Conservation (phyloP, 192 early-diverging fungal genomes). For the Backusella circina region DNA sequence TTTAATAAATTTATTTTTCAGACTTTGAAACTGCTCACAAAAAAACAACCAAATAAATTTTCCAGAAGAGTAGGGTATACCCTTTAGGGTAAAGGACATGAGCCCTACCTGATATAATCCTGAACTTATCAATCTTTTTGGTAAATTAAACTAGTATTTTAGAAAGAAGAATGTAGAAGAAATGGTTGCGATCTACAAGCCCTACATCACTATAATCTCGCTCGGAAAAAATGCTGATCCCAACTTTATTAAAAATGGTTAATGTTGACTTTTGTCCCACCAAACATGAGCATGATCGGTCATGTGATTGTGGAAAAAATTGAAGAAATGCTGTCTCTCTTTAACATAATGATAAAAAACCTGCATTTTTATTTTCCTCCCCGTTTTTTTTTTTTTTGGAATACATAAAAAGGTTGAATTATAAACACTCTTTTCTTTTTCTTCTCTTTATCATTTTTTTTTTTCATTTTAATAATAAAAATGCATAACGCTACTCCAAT, state of each 20-base stretch:
- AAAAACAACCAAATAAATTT: not conserved
- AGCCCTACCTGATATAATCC: not conserved
- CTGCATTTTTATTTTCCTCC: not conserved
- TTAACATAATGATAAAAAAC: not conserved
- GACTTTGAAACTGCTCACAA: not conserved
- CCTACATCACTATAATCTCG: not conserved
- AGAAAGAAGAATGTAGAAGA: not conserved
- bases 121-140: not conserved
- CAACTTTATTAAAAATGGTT: not conserved
- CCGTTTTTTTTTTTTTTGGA: not conserved
- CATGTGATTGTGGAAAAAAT: constrained; percentile 16
- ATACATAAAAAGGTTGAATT: not conserved
- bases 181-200: not conserved
- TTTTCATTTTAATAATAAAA: constrained; percentile 8
- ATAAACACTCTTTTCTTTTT: not conserved
- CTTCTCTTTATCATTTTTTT: not conserved
- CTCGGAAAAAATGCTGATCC: not conserved
- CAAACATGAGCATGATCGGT: not conserved
- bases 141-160: not conserved
- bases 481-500: not conserved
- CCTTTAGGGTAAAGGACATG: not conserved
- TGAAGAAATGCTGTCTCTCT: not conserved
- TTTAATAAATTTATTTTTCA: no score
- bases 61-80: not conserved
- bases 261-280: not conserved